Percentiles rank a stretch among this genome's conserved stretches.
phyloP scores from a whole-genome alignment of 73 alveolate genomes.

The Tetrahymena elliotti region DNA sequence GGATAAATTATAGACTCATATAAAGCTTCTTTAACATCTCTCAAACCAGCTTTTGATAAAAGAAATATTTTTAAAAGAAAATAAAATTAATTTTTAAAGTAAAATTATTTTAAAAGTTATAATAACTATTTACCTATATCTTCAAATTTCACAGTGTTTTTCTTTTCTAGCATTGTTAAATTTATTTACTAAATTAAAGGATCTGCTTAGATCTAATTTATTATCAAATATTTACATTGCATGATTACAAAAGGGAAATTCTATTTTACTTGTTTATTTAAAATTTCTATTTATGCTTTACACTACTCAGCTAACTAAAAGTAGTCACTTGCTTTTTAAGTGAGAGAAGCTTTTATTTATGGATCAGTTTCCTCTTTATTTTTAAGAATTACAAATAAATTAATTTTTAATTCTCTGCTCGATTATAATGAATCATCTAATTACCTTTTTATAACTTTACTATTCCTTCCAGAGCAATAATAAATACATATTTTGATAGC shows the following conservation, averaged over 20 bases:
- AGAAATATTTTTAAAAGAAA: conserved; percentile 14
- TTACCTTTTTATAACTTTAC: not conserved
- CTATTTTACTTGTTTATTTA: not conserved
- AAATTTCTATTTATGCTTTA: not conserved
- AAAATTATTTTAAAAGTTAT: conserved; percentile 11
- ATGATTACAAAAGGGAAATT: too few species aligned
- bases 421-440: not conserved
- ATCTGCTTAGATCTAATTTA: not conserved
- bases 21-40: conserved; percentile 84
- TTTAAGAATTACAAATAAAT: not conserved
- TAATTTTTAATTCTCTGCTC: too few species aligned
- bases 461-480: not conserved
- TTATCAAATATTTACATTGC: too few species aligned
- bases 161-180: not conserved
- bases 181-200: not conserved
- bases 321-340: not conserved
- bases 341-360: not conserved
- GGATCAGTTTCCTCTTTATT: not conserved
- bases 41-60: conserved; percentile 78
- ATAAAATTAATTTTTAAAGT: not conserved
- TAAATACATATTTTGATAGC: not conserved
- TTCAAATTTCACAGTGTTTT: not conserved
- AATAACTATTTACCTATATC: not conserved
- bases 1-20: conserved; percentile 96
- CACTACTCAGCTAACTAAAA: not conserved